Evolutionary conservation across 129 eudicot genomes (phyloP), one percentile per base, ranked within the genome.

Genomic region (Silybum marianum): DNA sequence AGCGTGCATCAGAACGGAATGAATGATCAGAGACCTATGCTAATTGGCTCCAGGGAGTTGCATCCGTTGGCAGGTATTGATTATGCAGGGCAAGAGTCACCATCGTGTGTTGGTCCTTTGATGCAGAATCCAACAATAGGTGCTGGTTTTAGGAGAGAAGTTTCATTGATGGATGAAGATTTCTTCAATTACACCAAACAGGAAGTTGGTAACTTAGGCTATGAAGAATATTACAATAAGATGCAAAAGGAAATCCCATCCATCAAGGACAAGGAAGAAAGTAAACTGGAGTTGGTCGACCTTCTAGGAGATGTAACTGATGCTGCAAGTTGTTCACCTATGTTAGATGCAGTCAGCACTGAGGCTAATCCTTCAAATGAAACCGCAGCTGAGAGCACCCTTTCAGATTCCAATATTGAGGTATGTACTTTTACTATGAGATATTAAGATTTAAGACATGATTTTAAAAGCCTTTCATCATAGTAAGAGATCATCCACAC

Each of bases 101-200:
- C 36, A 40, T 65, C 79, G 42, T 46, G 72, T 24, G 76, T 73
- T 69, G 78, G 73, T 69, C 69, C 83, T 78, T 66, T 62, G 44
- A 76, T 67, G 65, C 85, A 85, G 46, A 84, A 85, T 80, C 73
- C 84, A 81, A 46, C 73, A 7, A 68, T 81, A 22, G 82, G 65
- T 70, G 80, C 69, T 80, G 80, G 76, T 32, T 34, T 14, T 68
- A 69, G 86, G 84, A 82, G 88, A 83, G 92, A 85, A 74, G 81
- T 85, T 65, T 84, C 93, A 76, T 79, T 87, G 39, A 82, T 86
- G 74, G 90, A 89, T 78, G 91, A 74, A 3, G 92, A 91, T 60
- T 72, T 86, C 51, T 70, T 84, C 62, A 81, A 69, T 68, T 82
- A 75, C 75, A 72, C 80, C 40, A 82, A 84, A 54, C 81, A 80